Base-by-base conservation (phyloP, 768 basidiomycete species). In the Russula sp. region DNA sequence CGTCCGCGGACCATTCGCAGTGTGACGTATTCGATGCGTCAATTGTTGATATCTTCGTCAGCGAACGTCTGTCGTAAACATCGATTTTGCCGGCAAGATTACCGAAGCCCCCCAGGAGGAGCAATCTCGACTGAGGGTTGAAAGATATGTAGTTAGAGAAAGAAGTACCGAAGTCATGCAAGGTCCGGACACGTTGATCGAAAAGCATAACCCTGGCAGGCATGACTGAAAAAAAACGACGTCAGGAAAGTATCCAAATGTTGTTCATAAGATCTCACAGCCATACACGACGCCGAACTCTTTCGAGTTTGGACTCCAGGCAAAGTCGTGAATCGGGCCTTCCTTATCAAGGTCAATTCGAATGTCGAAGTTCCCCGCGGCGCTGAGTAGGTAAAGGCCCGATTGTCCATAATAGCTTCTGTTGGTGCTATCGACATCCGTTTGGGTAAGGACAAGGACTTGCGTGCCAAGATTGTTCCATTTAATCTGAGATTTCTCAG, bases 391-490 rank as follows among this genome's bases (percentile, higher is more conserved):
- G 76, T 96, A 98, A 71, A 99, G 79, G 58, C 92, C 92, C 2
- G 95, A 97, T 79, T 98, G 96, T 59, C 97, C 97, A 69, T 98
- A 99, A 75, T 99, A 99, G 71, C 89, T 94, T 83, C 92, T 97
- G 75, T 96, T 96, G 52, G 92, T 89, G 73, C 92, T 92, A 72
- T 99, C 96, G 59, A 98, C 95, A 71, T 99, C 97, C 5, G 95
- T 96, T 72, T 95, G 93, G 0, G 96, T 95, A 42, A 98, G 76
- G 64, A 98, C 82, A 61, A 99, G 79, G 2, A 95, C 89, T 72
- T 92, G 92, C 0, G 94, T 96, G 22, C 96, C 97, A 20, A 94
- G 83, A 9, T 84, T 85, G 72, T 98, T 98, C 96, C 96, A 99
- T 76, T 98, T 98, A 76, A 99, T 88, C 71, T 85, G 84, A 4